Conservation (phyloP, 169 alveolate species). For the Fabrea salina region DNA sequence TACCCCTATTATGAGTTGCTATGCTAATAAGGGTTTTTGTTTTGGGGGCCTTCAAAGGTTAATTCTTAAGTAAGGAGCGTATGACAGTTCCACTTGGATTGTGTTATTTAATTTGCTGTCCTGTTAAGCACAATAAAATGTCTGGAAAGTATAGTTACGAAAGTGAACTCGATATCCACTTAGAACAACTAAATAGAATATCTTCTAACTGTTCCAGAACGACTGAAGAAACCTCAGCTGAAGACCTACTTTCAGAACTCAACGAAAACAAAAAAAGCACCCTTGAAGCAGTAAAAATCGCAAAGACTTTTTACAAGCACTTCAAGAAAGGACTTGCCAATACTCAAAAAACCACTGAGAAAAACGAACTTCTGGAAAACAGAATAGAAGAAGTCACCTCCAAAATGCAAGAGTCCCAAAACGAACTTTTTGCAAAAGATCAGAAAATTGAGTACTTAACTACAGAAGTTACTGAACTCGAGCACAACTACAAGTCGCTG, state of each 20-base stretch:
- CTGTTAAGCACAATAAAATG: too few species aligned
- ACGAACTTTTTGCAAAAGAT: not conserved
- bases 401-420: not conserved
- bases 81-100: too few species aligned
- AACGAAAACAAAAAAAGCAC: not conserved
- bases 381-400: not conserved
- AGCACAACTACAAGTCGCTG: not conserved
- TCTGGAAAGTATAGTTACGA: too few species aligned
- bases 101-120: too few species aligned
- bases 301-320: slow-evolving; percentile 5
- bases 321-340: not conserved
- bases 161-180: too few species aligned
- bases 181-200: too few species aligned
- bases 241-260: not conserved
- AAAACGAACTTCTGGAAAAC: not conserved
- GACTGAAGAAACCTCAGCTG: not conserved
- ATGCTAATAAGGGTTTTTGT: too few species aligned
- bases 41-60: too few species aligned
- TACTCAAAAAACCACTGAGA: not conserved
- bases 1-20: too few species aligned
- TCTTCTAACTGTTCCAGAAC: not conserved
- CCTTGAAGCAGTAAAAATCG: not conserved
- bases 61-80: too few species aligned
- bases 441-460: not conserved
- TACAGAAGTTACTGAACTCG: not conserved